phyloP scores from a whole-genome alignment of 768 basidiomycete genomes.

The Lyophyllum atratum region DNA sequence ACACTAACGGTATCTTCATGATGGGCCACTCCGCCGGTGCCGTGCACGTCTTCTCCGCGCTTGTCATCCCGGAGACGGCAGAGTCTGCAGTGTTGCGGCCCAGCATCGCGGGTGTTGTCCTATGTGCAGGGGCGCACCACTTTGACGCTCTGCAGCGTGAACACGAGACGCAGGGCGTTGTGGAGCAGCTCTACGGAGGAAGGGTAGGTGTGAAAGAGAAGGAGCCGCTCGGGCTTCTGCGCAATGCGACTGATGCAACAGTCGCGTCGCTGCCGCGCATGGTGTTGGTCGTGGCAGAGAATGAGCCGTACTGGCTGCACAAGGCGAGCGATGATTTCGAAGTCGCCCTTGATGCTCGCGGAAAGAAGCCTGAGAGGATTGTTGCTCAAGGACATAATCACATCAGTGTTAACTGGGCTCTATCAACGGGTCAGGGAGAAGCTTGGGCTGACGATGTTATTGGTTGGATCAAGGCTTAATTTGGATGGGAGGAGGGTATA shows the following conservation, averaged over 20 bases:
- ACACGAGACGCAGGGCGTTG: constrained; percentile 25
- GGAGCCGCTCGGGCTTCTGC: constrained; percentile 43
- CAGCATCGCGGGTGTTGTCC: constrained; percentile 45
- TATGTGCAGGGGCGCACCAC: constrained; percentile 49
- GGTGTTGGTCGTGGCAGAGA: constrained; percentile 52
- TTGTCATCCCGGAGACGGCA: constrained; percentile 37
- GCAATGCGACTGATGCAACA: constrained; percentile 32
- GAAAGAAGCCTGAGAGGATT: constrained; percentile 33
- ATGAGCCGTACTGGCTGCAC: constrained; percentile 50
- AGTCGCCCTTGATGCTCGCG: constrained; percentile 37
- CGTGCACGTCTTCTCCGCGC: constrained; percentile 47
- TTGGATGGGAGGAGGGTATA: neutral
- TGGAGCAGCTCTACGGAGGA: constrained; percentile 41
- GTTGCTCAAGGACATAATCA: constrained; percentile 62
- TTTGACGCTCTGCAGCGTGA: constrained; percentile 27
- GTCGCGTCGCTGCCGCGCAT: constrained; percentile 45
- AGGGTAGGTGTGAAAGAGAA: constrained; percentile 36
- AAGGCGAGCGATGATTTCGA: constrained; percentile 38
- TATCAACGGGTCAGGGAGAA: constrained; percentile 59
- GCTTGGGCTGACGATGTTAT: constrained; percentile 57
- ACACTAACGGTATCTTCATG: constrained; percentile 45
- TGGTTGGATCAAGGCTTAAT: constrained; percentile 30
- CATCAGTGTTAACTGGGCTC: constrained; percentile 52
- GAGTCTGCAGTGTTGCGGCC: constrained; percentile 26
- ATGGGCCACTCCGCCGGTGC: constrained; percentile 69